Conservation (phyloP, 768 basidiomycete genomes). For the Rhizopogon sp. region DNA sequence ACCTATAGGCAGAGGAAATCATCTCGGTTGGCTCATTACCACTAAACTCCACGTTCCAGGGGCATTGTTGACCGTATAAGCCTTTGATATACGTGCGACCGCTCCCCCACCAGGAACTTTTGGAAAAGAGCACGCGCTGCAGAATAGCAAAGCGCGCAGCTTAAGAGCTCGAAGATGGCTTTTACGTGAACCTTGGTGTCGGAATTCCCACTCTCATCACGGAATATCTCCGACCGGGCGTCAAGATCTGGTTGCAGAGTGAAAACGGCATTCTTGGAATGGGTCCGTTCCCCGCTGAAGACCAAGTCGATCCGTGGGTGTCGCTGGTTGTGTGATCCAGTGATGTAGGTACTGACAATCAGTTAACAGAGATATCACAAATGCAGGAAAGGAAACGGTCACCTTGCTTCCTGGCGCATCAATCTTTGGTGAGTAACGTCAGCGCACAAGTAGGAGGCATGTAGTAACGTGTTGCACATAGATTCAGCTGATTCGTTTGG, state of each 20-base stretch:
- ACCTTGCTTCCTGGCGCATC: slow-evolving; percentile 85
- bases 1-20: slow-evolving; percentile 69
- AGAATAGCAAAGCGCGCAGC: slow-evolving; percentile 78
- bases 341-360: background rate
- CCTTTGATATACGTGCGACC: slow-evolving; percentile 65
- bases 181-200: slow-evolving; percentile 77
- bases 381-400: slow-evolving; percentile 86
- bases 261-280: slow-evolving; percentile 83
- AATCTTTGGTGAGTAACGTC: slow-evolving; percentile 58
- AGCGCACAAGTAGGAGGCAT: background rate
- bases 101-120: slow-evolving; percentile 43
- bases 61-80: slow-evolving; percentile 81
- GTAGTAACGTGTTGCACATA: slow-evolving; percentile 18
- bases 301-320: slow-evolving; percentile 67
- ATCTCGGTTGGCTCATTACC: slow-evolving; percentile 74
- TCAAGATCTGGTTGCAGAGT: slow-evolving; percentile 77
- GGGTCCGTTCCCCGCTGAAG: slow-evolving; percentile 74
- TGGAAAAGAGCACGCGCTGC: slow-evolving; percentile 47
- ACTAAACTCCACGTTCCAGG: slow-evolving; percentile 74
- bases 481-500: slow-evolving; percentile 87
- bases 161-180: slow-evolving; percentile 78
- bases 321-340: background rate
- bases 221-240: slow-evolving; percentile 59
- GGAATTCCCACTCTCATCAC: slow-evolving; percentile 84
- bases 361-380: slow-evolving; percentile 64